These are phyloP conservation scores for Miamiensis avidus DNA, from an alignment of 169 alveolate genomes.

Conservation along the genomic window DNA sequence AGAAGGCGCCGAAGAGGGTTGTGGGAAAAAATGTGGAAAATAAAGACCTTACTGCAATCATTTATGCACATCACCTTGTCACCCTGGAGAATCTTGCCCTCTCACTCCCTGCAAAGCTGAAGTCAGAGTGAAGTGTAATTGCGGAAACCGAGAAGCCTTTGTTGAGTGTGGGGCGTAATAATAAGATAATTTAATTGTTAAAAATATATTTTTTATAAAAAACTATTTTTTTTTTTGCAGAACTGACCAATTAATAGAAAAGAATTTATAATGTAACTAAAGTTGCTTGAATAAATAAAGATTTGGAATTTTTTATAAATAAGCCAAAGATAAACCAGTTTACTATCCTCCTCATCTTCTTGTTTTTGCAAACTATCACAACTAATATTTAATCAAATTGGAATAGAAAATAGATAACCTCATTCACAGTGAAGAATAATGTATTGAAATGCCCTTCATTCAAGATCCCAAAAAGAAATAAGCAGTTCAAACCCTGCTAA, in stretches of 20 bases:
- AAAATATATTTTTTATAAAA: not conserved
- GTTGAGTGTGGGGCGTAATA: constrained; percentile 42
- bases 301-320: constrained; percentile 54
- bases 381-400: constrained; percentile 46
- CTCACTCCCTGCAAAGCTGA: constrained; percentile 68
- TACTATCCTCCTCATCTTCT: constrained; percentile 68
- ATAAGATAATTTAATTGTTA: not conserved
- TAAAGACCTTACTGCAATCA: constrained; percentile 59
- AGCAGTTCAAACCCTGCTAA: constrained; percentile 39
- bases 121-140: constrained; percentile 61
- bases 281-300: constrained; percentile 66
- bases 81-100: constrained; percentile 62
- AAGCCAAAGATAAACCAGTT: constrained; percentile 31
- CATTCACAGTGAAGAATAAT: constrained; percentile 35
- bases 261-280: constrained; percentile 51
- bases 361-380: constrained; percentile 57
- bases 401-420: constrained; percentile 57
- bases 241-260: constrained; percentile 30
- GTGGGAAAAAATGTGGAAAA: constrained; percentile 59
- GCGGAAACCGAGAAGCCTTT: constrained; percentile 60
- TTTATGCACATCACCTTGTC: constrained; percentile 62
- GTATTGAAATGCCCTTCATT: constrained; percentile 36
- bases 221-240: not conserved
- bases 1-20: constrained; percentile 36
- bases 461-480: constrained; percentile 45